These are phyloP conservation scores for Boletus reticuloceps DNA, from an alignment of 768 basidiomycete genomes.

Conservation along the genomic window DNA sequence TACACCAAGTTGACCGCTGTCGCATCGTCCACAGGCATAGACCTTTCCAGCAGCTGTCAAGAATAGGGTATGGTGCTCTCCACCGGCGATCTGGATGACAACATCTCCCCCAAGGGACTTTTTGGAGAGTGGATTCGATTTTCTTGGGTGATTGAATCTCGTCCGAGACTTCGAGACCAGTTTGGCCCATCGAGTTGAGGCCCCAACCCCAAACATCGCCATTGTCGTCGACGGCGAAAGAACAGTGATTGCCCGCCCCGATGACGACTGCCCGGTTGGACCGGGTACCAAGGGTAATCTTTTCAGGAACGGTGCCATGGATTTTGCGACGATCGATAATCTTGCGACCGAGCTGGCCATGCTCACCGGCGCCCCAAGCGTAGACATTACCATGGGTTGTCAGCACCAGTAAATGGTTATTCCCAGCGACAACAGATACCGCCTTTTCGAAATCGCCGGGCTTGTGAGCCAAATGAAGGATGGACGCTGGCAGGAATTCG, in stretches of 20 bases:
- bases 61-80: conserved; percentile 91
- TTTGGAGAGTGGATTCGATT: conserved; percentile 62
- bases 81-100: conserved; percentile 74
- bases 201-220: conserved; percentile 95
- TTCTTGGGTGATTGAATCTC: conserved; percentile 63
- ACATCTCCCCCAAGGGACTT: conserved; percentile 55
- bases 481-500: conserved; percentile 64
- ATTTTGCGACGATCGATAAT: conserved; percentile 86
- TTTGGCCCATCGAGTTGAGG: conserved; percentile 87
- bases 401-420: conserved; percentile 86
- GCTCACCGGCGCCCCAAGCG: conserved; percentile 88
- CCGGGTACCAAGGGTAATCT: conserved; percentile 72
- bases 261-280: conserved; percentile 62
- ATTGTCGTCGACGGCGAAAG: conserved; percentile 83
- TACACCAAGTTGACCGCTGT: conserved; percentile 81
- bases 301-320: conserved; percentile 86
- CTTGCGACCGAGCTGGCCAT: conserved; percentile 88
- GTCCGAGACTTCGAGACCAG: conserved; percentile 53
- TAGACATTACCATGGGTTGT: conserved; percentile 87
- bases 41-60: conserved; percentile 80
- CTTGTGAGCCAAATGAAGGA: conserved; percentile 56
- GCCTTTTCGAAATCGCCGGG: conserved; percentile 70
- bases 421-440: conserved; percentile 73
- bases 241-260: conserved; percentile 82
- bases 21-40: conserved; percentile 82